Conservation (phyloP, 208 protist species). For the Trypanosoma platydactyli region DNA sequence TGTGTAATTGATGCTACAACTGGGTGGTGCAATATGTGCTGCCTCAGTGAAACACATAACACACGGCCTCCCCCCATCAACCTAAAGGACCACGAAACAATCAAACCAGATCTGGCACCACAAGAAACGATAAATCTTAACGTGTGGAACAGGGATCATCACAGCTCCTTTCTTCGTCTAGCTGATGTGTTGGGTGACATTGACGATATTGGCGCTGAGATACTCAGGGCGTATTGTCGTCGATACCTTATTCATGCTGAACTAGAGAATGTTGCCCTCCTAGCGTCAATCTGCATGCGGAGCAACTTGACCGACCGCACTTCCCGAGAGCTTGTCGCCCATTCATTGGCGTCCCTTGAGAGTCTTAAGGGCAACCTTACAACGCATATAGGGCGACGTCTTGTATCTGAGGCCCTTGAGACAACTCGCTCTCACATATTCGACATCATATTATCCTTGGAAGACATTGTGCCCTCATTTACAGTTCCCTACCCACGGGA, state of each 20-base stretch:
- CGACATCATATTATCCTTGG: slow-evolving; percentile 13
- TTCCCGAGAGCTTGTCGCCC: neutral
- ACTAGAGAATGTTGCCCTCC: slow-evolving; percentile 15
- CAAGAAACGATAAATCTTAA: neutral
- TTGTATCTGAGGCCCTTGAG: slow-evolving; percentile 8
- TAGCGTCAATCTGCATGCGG: slow-evolving; percentile 9
- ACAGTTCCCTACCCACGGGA: neutral
- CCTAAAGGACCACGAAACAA: neutral
- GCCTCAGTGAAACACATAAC: slow-evolving; percentile 16
- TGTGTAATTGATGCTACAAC: slow-evolving; percentile 9
- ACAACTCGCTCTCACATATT: slow-evolving; percentile 2
- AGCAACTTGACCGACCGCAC: slow-evolving; percentile 7
- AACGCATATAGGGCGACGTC: neutral
- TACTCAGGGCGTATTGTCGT: slow-evolving; percentile 24
- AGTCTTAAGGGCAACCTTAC: neutral
- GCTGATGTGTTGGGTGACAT: slow-evolving; percentile 21
- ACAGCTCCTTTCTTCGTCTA: slow-evolving; percentile 13
- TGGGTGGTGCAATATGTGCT: slow-evolving; percentile 15
- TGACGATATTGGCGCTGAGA: slow-evolving; percentile 9
- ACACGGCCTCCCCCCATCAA: slow-evolving; percentile 11
- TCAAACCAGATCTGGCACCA: neutral
- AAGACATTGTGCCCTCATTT: slow-evolving; percentile 1
- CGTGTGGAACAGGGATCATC: slow-evolving; percentile 18
- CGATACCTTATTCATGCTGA: slow-evolving; percentile 24
- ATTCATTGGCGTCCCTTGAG: slow-evolving; percentile 1